Evolutionary conservation across 306 rosid species (phyloP), one percentile per base, ranked within the genome.

Genomic region (Abrus precatorius): DNA sequence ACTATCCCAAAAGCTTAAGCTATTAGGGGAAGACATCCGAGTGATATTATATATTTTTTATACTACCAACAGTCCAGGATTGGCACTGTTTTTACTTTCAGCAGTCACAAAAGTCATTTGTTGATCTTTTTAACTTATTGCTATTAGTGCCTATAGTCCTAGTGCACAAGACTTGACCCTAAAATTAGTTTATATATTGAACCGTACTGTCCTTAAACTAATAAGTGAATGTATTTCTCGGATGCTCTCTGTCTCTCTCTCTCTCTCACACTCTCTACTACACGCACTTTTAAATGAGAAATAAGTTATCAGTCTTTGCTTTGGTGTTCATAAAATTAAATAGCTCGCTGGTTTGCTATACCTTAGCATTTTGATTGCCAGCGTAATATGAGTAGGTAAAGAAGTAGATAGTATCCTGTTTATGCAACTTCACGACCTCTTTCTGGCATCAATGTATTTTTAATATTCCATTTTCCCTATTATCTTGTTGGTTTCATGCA

Each of bases 231-330:
- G 63, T 7, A 57, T 8, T 57, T 28, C 28, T 57, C 20, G 20
- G 63, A 27, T 20, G 2, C 62, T 55, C 32, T 55, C 7, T 55
- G 10, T 55, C 7, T 5, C 7, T 43, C 47, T 7, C 6, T n/a
- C 20, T 20, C 62, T 55, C 32, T 55, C 7, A 20, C 32, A 20
- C 7, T 5, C 7, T 43, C 47, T 7, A 20, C 6, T 7, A 43
- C n/a, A 59, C 14, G 10, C 41, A 9, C 65, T 59, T 30, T 59
- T 10, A 59, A 59, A 30, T 59, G 65, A 7, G 14, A 56, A 28
- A 56, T 56, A 56, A 56, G 63, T 56, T 56, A 56, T 7, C 34
- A 56, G 63, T 12, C 63, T 27, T 56, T 28, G 34, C 63, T 56
- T 56, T 56, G 28, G 36, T 56, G 34, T 27, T 56, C 13, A 8